Conservation (phyloP, 2,329 filamentous ascomycete genomes). For the Pestalotiopsis sp. region DNA sequence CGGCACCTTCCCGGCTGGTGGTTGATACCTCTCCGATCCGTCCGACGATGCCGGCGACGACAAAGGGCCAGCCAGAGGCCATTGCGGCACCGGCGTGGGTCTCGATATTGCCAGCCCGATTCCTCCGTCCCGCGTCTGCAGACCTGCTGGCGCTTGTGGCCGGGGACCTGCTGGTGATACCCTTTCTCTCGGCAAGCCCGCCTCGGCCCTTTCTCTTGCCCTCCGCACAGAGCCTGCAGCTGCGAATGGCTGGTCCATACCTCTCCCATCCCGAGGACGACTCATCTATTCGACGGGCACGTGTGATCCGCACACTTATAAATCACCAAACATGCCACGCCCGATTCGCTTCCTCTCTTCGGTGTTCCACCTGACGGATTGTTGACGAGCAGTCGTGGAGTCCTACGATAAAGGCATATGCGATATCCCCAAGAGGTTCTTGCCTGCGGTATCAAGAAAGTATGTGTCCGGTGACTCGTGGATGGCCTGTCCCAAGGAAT, state of each 20-base stretch:
- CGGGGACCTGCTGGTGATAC: constrained; percentile 3
- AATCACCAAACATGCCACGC: constrained; percentile 23
- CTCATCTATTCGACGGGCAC: constrained; percentile 49
- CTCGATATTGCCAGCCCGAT: constrained; percentile 53
- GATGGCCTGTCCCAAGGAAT: not conserved
- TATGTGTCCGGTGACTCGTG: constrained; percentile 11
- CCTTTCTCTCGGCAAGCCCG: constrained; percentile 36
- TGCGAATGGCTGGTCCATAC: constrained; percentile 49
- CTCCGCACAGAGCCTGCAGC: constrained; percentile 54
- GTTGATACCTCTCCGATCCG: constrained; percentile 47
- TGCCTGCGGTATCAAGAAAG: constrained; percentile 17
- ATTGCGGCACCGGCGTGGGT: constrained; percentile 39
- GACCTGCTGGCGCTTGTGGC: constrained; percentile 34
- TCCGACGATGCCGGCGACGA: constrained; percentile 25
- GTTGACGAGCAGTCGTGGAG: constrained; percentile 15
- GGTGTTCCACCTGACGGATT: not conserved
- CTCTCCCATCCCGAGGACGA: constrained; percentile 56
- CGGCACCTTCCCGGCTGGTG: constrained; percentile 53
- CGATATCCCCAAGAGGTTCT: constrained; percentile 17
- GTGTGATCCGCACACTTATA: constrained; percentile 27
- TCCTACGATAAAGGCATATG: constrained; percentile 26
- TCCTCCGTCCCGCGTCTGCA: constrained; percentile 41
- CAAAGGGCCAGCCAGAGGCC: constrained; percentile 39
- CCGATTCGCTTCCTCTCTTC: constrained; percentile 16
- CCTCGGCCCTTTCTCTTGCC: constrained; percentile 56